Evolutionary conservation across 345 rosid genomes (phyloP).

Genomic region (Salix viminalis): DNA sequence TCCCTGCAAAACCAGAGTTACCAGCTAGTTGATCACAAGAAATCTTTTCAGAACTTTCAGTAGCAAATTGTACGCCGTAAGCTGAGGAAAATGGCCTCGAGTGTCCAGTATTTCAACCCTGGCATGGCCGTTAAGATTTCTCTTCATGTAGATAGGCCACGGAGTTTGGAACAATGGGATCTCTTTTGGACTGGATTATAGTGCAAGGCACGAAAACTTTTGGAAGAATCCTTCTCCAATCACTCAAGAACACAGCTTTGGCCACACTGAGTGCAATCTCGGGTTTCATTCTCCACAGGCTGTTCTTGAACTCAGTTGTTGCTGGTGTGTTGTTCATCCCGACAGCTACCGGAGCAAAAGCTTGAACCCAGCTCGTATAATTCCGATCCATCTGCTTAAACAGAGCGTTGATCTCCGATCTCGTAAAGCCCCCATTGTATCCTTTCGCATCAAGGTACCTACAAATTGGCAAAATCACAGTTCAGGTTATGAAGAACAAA

Average conservation of each 20-base stretch:
- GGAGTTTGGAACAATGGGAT: slow-evolving; percentile 16
- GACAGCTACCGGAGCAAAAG: slow-evolving; percentile 20
- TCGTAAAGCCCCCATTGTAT: slow-evolving; percentile 27
- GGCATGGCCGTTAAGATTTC: slow-evolving; percentile 18
- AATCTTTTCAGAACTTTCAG: slow-evolving; percentile 9
- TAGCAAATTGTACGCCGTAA: slow-evolving; percentile 24
- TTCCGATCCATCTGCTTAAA: slow-evolving; percentile 16
- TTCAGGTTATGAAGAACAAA: neutral
- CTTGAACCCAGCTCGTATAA: slow-evolving; percentile 19
- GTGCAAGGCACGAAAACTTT: slow-evolving; percentile 28
- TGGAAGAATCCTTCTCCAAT: slow-evolving; percentile 21
- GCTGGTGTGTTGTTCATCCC: slow-evolving; percentile 15
- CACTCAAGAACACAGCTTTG: slow-evolving; percentile 23
- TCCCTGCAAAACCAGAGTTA: neutral
- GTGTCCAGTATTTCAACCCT: slow-evolving; percentile 20
- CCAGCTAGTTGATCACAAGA: neutral
- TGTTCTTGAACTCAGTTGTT: slow-evolving; percentile 14
- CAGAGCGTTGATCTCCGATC: neutral
- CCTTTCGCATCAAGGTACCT: slow-evolving; percentile 31
- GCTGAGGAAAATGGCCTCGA: slow-evolving; percentile 31
- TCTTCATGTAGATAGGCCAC: slow-evolving; percentile 31
- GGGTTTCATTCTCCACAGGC: slow-evolving; percentile 22
- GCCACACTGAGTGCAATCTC: slow-evolving; percentile 12
- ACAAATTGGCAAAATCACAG: neutral
- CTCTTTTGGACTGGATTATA: slow-evolving; percentile 28